Conservation (phyloP, 1,284 basidiomycete species). For the Coriolopsis trogii region DNA sequence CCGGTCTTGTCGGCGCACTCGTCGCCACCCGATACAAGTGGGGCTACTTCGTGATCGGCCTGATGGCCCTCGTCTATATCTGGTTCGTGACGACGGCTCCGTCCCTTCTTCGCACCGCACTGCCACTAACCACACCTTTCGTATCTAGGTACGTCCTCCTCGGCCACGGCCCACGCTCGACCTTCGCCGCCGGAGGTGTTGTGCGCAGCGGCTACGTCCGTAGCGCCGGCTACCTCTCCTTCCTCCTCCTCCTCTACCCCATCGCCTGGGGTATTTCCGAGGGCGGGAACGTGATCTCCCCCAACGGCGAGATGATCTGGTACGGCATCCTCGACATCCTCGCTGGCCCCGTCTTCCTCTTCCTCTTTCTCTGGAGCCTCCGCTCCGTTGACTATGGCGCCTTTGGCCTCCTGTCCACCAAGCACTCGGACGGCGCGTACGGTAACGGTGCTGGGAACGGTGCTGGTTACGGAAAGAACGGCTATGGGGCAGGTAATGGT, state of each 20-base stretch:
- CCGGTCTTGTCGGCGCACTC: constrained; percentile 55
- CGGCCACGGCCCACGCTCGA: constrained; percentile 33
- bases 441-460: not conserved
- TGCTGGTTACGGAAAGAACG: too few species aligned
- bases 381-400: constrained; percentile 30
- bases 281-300: constrained; percentile 48
- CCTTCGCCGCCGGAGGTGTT: constrained; percentile 39
- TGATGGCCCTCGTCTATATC: constrained; percentile 49
- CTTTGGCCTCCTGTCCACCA: constrained; percentile 33
- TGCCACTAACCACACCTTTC: not conserved
- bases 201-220: constrained; percentile 45
- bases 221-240: constrained; percentile 46
- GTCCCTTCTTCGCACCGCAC: too few species aligned
- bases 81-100: constrained; percentile 38
- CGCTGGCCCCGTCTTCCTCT: constrained; percentile 54
- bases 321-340: constrained; percentile 65
- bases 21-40: constrained; percentile 55
- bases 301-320: constrained; percentile 51
- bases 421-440: constrained; percentile 30
- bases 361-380: constrained; percentile 36
- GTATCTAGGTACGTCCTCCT: constrained; percentile 36
- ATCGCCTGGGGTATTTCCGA: constrained; percentile 51
- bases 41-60: constrained; percentile 51
- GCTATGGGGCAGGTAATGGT: too few species aligned
- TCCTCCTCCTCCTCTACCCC: constrained; percentile 57